phyloP scores from a whole-genome alignment of 1,284 basidiomycete genomes.

The Volvariella surrecta region DNA sequence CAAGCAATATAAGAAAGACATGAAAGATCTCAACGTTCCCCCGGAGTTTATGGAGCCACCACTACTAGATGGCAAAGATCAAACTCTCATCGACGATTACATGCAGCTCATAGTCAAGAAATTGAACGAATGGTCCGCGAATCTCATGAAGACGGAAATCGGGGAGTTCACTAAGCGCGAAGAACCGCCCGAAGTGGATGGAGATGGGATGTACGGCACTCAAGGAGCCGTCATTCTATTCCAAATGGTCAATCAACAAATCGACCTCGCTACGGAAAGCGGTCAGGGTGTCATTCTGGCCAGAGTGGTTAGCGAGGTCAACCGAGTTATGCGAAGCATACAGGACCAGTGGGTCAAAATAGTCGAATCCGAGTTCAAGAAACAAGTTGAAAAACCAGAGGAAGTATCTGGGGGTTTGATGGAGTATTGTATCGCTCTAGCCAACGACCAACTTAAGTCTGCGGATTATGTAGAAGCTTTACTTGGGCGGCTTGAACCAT shows the following conservation, averaged over 20 bases:
- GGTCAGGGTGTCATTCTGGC: slow-evolving; percentile 92
- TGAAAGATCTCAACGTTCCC: slow-evolving; percentile 88
- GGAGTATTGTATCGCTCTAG: slow-evolving; percentile 96
- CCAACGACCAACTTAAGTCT: slow-evolving; percentile 96
- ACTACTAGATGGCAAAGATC: slow-evolving; percentile 89
- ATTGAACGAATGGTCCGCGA: slow-evolving; percentile 95
- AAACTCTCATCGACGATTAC: slow-evolving; percentile 93
- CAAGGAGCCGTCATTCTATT: slow-evolving; percentile 94
- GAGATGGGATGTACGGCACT: slow-evolving; percentile 85
- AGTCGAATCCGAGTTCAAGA: slow-evolving; percentile 82
- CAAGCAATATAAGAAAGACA: slow-evolving; percentile 91
- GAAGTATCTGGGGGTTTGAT: slow-evolving; percentile 85
- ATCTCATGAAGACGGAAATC: slow-evolving; percentile 89
- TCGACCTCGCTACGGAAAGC: slow-evolving; percentile 92
- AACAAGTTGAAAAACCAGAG: slow-evolving; percentile 83
- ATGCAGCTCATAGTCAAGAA: slow-evolving; percentile 89
- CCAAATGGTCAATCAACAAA: slow-evolving; percentile 97
- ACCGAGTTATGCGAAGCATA: slow-evolving; percentile 84
- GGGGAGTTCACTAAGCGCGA: slow-evolving; percentile 78
- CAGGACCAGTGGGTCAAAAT: slow-evolving; percentile 87
- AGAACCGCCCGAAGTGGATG: slow-evolving; percentile 83
- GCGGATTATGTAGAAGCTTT: slow-evolving; percentile 92
- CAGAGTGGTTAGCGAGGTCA: slow-evolving; percentile 83
- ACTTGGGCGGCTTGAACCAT: slow-evolving; percentile 77
- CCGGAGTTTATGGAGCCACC: slow-evolving; percentile 81